Percentiles rank a stretch among this genome's conserved stretches.
Conservation (phyloP, 2,329 filamentous ascomycete species). For the Epichloe amarillans region DNA sequence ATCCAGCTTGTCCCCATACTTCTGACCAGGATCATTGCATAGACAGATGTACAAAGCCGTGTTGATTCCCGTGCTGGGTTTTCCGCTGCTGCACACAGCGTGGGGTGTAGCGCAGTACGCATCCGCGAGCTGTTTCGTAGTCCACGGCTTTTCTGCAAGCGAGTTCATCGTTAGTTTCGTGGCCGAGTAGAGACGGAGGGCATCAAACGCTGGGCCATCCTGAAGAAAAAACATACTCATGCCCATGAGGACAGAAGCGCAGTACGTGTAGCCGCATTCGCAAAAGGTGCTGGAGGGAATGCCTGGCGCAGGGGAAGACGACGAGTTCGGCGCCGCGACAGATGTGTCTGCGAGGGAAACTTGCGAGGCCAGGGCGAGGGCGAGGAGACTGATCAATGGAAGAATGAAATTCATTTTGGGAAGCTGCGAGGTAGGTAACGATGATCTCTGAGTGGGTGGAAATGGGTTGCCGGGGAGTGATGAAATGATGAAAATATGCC, state of each 20-base stretch:
- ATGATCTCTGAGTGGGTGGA: neutral
- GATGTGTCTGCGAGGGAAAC: conserved; percentile 5
- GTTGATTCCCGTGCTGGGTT: conserved; percentile 18
- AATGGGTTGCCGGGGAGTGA: neutral
- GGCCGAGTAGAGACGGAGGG: no score
- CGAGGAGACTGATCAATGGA: conserved; percentile 6
- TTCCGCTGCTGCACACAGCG: conserved; percentile 18
- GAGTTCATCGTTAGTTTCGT: no score
- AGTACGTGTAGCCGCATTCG: conserved; percentile 30
- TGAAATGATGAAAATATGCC: neutral
- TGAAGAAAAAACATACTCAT: conserved; percentile 17
- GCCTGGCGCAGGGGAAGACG: conserved; percentile 4
- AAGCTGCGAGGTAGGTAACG: neutral
- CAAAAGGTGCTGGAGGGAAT: conserved; percentile 21
- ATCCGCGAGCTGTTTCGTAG: conserved; percentile 17
- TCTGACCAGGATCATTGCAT: conserved; percentile 19
- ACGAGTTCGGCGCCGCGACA: conserved; percentile 1
- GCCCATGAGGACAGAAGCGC: conserved; percentile 23
- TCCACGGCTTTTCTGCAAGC: conserved; percentile 21
- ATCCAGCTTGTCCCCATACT: conserved; percentile 21
- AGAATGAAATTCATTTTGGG: conserved; percentile 16
- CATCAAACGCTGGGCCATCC: neutral
- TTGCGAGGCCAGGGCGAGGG: conserved; percentile 11
- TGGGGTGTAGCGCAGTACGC: conserved; percentile 26
- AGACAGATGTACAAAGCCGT: conserved; percentile 26